phyloP scores from a whole-genome alignment of 768 basidiomycete genomes.

The Hortiboletus campestris region DNA sequence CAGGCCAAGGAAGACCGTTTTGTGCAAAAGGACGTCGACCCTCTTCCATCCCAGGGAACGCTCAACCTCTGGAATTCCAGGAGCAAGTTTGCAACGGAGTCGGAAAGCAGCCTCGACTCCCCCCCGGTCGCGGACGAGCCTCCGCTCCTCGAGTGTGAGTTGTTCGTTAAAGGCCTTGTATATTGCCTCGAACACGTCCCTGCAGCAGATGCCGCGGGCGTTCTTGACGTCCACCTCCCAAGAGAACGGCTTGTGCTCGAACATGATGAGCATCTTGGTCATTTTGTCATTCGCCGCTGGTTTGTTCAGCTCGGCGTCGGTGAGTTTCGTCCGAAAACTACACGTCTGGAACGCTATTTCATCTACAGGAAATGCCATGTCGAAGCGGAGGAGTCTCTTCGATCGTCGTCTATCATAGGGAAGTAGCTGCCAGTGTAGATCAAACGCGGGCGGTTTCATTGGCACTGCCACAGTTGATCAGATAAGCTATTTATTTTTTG shows the following conservation, averaged over 20 bases:
- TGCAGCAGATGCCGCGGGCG: conserved; percentile 45
- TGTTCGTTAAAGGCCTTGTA: conserved; percentile 46
- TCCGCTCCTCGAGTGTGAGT: conserved; percentile 46
- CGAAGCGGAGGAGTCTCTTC: conserved; percentile 46
- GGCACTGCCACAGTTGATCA: conserved; percentile 32
- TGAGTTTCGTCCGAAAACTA: conserved; percentile 28
- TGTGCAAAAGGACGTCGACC: conserved; percentile 53
- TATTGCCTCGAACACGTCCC: conserved; percentile 60
- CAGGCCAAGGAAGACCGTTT: conserved; percentile 53
- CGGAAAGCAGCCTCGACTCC: conserved; percentile 43
- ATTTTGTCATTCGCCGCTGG: conserved; percentile 43
- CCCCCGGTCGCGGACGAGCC: conserved; percentile 28
- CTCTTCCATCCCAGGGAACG: conserved; percentile 51
- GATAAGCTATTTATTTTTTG: conserved; percentile 21
- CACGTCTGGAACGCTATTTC: conserved; percentile 24
- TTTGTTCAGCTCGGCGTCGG: conserved; percentile 40
- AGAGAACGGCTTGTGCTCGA: conserved; percentile 34
- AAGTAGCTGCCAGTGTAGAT: conserved; percentile 50
- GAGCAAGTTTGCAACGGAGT: conserved; percentile 43
- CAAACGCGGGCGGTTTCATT: conserved; percentile 40
- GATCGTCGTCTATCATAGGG: conserved; percentile 36
- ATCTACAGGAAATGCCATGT: conserved; percentile 46
- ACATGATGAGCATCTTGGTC: conserved; percentile 50
- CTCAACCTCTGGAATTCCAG: conserved; percentile 41
- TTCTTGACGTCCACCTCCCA: conserved; percentile 46